These are phyloP conservation scores for Glutinoglossum americanum DNA, from an alignment of 495 filamentous ascomycete genomes.

Conservation along the genomic window DNA sequence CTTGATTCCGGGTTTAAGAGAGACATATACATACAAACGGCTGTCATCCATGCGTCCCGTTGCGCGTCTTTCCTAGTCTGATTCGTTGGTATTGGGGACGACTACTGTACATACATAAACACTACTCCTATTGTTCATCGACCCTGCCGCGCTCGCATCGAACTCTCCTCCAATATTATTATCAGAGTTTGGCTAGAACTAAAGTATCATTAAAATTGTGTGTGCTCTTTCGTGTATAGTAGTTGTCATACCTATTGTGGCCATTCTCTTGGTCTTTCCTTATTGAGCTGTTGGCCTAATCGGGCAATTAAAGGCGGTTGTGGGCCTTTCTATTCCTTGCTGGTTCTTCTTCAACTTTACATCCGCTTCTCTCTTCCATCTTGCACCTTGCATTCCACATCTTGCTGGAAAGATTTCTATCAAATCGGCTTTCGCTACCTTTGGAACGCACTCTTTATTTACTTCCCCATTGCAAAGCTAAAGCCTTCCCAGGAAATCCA, in stretches of 20 bases:
- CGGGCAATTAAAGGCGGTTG: not conserved
- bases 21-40: not conserved
- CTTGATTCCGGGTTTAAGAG: not conserved
- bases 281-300: not conserved
- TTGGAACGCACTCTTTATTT: constrained; percentile 1
- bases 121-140: not conserved
- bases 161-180: not conserved
- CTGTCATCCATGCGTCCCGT: not conserved
- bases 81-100: not conserved
- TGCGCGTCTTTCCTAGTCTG: not conserved
- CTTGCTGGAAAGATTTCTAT: not conserved
- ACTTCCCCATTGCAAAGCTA: not conserved
- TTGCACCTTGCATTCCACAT: not conserved
- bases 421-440: constrained; percentile 1
- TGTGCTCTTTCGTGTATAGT: not conserved
- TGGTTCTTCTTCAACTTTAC: not conserved
- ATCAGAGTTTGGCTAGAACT: not conserved
- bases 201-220: not conserved
- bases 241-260: not conserved
- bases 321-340: not conserved
- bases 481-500: not conserved
- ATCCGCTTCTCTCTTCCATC: not conserved
- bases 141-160: not conserved
- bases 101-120: not conserved
- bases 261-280: not conserved